Base-by-base conservation (phyloP, 495 filamentous ascomycete species). In the Halenospora varia region DNA sequence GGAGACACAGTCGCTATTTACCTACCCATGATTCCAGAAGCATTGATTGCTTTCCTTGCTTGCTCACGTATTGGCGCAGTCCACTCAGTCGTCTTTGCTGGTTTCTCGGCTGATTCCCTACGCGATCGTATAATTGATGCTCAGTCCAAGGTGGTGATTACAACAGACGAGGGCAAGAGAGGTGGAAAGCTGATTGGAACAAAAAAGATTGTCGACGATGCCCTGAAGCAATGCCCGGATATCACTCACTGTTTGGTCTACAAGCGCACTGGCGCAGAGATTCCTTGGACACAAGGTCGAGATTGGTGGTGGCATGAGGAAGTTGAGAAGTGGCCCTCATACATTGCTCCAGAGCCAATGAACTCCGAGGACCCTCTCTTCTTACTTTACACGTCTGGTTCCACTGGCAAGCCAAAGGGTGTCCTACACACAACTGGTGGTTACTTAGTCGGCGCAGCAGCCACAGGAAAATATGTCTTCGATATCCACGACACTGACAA, bases 231-330 rank as follows among this genome's bases (percentile, higher is more conserved):
- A 75, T 97, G 93, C 74, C 94, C 95, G 22, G 89, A 93, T 63
- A 90, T 97, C 51, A 80, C 77, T 26, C 85, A 89, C 67, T 86
- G 87, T 42, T 79, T 97, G 26, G 95, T 97, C 54, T 97, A 83
- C 81, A 95, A 95, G 82, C 90, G 95, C 63, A 97, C 95, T 48
- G 92, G 94, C 56, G 85, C 90, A 53, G 92, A 97, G 57, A 86
- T 97, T 9, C 92, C 92, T 55, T 89, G 84, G 89, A 96, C 90
- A 45, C 69, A 79, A 56, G 93, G 92, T 59, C 84, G 94, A 65
- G 95, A 99, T 72, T 77, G 82, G 60, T 99, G 94, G 94, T 99
- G 94, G 94, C 89, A 97, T 71, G 94, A 97, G 75, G 92, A 99
- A 80, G 83, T 90, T 25, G 89, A 92, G 72, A 97, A 97, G 73